Evolutionary conservation across 371 early-diverging fungal species (phyloP).

Genomic region (Syncephalastrum sp.): DNA sequence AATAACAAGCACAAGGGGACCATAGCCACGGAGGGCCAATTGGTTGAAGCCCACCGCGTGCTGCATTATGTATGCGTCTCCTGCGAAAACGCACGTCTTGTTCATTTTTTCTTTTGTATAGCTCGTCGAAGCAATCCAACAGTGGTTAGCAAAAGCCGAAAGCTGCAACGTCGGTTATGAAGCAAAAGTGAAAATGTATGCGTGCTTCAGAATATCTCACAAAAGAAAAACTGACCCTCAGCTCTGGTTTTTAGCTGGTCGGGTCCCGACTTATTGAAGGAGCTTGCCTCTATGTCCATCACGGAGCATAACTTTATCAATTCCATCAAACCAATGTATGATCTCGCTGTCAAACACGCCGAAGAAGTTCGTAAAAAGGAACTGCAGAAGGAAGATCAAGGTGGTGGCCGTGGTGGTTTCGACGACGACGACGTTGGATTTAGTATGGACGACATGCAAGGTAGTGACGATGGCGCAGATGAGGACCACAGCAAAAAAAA

Average conservation of each 20-base stretch:
- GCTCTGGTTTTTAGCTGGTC: conserved; percentile 31
- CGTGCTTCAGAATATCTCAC: not conserved
- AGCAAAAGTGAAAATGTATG: conserved; percentile 38
- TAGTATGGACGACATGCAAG: no score
- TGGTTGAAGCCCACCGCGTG: conserved; percentile 26
- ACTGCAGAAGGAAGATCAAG: not conserved
- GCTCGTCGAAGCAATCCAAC: conserved; percentile 18
- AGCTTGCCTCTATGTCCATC: conserved; percentile 12
- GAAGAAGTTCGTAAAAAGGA: not conserved
- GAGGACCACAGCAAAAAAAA: not conserved
- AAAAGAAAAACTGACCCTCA: not conserved
- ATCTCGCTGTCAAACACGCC: no score
- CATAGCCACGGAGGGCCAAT: not conserved
- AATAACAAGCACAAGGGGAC: not conserved
- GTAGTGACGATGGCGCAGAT: no score
- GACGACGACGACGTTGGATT: not conserved
- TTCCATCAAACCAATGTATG: no score
- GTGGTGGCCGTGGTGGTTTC: not conserved
- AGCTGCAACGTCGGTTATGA: conserved; percentile 39
- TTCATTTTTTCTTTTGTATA: conserved; percentile 2
- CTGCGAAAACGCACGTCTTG: not conserved
- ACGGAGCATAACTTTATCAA: no score
- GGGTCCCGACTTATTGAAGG: conserved; percentile 25
- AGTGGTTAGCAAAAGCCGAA: conserved; percentile 15
- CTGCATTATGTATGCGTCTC: conserved; percentile 32